phyloP scores from a whole-genome alignment of 352 stramenopile genomes.

The Phytophthora sansomeana region DNA sequence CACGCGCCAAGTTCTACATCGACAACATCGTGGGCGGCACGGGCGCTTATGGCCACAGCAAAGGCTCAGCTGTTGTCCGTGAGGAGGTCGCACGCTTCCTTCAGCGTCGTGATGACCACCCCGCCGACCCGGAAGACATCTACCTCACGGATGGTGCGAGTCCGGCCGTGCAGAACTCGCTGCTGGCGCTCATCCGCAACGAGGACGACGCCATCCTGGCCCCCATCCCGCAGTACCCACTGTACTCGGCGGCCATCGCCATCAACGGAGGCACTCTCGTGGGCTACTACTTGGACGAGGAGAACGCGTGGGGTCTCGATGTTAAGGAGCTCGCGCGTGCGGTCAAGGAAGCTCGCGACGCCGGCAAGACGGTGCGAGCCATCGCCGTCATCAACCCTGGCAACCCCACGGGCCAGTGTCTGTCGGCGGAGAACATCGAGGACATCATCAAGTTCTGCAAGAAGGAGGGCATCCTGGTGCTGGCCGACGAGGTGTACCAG shows the following conservation, averaged over 20 bases:
- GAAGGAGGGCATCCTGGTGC: constrained; percentile 94
- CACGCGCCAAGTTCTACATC: constrained; percentile 89
- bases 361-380: constrained; percentile 93
- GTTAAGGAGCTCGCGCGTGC: constrained; percentile 92
- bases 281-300: constrained; percentile 98
- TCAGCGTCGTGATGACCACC: constrained; percentile 88
- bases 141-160: constrained; percentile 98
- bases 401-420: constrained; percentile 97
- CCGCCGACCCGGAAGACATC: constrained; percentile 94
- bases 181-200: constrained; percentile 92
- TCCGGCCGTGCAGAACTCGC: constrained; percentile 93
- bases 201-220: constrained; percentile 93
- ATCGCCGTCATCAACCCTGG: constrained; percentile 99
- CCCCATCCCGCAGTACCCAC: constrained; percentile 99
- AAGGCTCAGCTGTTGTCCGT: constrained; percentile 88
- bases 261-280: constrained; percentile 95
- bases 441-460: constrained; percentile 97
- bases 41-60: constrained; percentile 94
- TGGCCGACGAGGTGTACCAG: constrained; percentile 99
- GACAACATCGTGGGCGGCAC: constrained; percentile 87
- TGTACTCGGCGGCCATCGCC: constrained; percentile 98
- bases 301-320: constrained; percentile 91
- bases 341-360: constrained; percentile 85
- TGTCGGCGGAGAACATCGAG: constrained; percentile 90
- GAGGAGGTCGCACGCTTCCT: constrained; percentile 93